A percentile compares a stretch with the other conserved stretches of the same genome.
Evolutionary conservation across 345 rosid species (phyloP).

Genomic region (Syzygium jambos): DNA sequence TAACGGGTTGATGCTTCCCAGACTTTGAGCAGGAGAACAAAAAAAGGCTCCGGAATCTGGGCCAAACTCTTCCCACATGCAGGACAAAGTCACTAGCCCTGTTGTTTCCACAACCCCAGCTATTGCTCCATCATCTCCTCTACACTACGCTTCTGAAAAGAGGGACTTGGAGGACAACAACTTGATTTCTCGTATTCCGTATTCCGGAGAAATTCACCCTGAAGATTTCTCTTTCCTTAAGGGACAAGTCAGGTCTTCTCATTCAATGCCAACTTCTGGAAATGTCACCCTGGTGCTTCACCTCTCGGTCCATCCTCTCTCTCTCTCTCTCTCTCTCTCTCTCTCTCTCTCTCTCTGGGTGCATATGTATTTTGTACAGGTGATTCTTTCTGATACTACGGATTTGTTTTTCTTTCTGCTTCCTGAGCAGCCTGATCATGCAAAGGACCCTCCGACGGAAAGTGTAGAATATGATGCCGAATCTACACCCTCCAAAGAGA

Average conservation of each 20-base stretch:
- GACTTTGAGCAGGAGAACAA: conserved; percentile 45
- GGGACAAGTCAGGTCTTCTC: conserved; percentile 2
- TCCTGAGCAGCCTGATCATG: conserved; percentile 5
- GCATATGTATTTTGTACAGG: not conserved
- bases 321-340: too few species aligned
- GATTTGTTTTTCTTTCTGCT: not conserved
- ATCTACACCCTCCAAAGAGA: not conserved
- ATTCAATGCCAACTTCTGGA: conserved; percentile 1
- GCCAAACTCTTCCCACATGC: conserved; percentile 27
- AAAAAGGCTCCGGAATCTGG: conserved; percentile 38
- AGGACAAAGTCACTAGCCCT: conserved; percentile 14
- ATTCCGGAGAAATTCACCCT: conserved; percentile 20
- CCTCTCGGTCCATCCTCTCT: conserved; percentile 1
- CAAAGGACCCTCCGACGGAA: not conserved
- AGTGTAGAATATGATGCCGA: not conserved
- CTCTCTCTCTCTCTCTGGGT: not conserved
- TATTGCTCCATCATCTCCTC: conserved; percentile 15
- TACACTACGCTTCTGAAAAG: conserved; percentile 12
- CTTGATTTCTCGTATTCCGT: conserved; percentile 16
- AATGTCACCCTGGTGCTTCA: conserved; percentile 1
- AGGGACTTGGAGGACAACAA: conserved; percentile 22
- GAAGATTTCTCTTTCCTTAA: conserved; percentile 30
- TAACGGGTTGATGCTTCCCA: conserved; percentile 28
- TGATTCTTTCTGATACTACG: not conserved
- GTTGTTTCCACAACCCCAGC: conserved; percentile 1